A percentile compares a stretch with the other conserved stretches of the same genome.
Evolutionary conservation across 768 basidiomycete genomes (phyloP).

Genomic region (Russula brevipes): DNA sequence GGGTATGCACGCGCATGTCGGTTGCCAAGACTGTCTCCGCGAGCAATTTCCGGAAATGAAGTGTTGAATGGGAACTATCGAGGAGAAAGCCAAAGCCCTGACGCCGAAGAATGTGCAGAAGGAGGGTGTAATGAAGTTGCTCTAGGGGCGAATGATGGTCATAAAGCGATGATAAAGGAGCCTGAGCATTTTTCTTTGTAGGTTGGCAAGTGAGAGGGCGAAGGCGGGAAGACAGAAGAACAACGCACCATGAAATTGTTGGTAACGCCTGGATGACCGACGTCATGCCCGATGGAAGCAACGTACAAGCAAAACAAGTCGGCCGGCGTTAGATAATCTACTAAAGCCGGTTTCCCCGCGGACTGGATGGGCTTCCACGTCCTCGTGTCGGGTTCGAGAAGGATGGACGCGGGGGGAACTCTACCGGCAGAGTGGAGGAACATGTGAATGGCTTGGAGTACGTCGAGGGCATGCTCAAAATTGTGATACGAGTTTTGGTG

Average conservation of each 20-base stretch:
- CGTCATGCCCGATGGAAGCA: conserved; percentile 96
- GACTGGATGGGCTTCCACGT: conserved; percentile 39
- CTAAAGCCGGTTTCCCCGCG: conserved; percentile 20
- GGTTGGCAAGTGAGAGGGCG: conserved; percentile 8
- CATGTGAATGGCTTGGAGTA: conserved; percentile 86
- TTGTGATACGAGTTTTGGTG: conserved; percentile 94
- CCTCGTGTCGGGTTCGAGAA: conserved; percentile 43
- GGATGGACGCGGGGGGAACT: conserved; percentile 70
- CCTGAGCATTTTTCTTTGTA: conserved; percentile 82
- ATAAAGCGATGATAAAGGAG: conserved; percentile 83
- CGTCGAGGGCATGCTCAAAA: conserved; percentile 94
- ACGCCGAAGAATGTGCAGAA: conserved; percentile 72
- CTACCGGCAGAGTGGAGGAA: conserved; percentile 76
- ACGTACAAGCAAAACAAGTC: conserved; percentile 84
- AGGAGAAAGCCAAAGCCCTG: conserved; percentile 70
- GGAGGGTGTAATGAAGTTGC: conserved; percentile 81
- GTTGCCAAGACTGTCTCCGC: conserved; percentile 82
- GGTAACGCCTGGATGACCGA: conserved; percentile 91
- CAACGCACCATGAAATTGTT: conserved; percentile 86
- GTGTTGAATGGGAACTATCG: conserved; percentile 47
- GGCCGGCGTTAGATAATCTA: conserved; percentile 45
- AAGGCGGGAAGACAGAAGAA: neutral
- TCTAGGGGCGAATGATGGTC: conserved; percentile 89
- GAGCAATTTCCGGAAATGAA: conserved; percentile 66
- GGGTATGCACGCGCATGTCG: conserved; percentile 87